These are phyloP conservation scores for Hypoxylon sp. DNA, from an alignment of 2,329 filamentous ascomycete species.

Conservation along the genomic window DNA sequence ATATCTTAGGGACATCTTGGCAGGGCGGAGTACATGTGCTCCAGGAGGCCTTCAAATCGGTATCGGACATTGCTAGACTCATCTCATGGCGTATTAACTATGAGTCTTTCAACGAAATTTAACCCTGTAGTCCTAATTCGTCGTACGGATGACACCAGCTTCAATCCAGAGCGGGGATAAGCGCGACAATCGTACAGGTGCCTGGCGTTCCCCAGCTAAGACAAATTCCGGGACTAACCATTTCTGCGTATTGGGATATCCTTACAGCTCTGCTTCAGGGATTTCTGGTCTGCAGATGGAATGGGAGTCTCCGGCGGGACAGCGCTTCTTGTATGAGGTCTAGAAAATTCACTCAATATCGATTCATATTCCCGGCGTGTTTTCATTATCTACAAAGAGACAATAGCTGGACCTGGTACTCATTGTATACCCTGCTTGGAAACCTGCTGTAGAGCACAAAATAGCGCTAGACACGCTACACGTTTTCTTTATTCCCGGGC, in stretches of 20 bases:
- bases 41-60: background rate
- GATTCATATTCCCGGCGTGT: background rate
- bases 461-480: slow-evolving; percentile 16
- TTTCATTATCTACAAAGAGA: background rate
- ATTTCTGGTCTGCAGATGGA: background rate
- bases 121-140: background rate
- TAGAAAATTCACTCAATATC: background rate
- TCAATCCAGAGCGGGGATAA: background rate
- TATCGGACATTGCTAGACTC: background rate
- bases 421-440: background rate
- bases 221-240: slow-evolving; percentile 7
- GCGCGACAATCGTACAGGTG: background rate
- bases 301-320: slow-evolving; percentile 2
- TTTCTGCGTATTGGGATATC: background rate
- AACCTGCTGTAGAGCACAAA: slow-evolving; percentile 1
- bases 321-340: background rate
- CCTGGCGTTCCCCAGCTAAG: background rate
- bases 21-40: slow-evolving; percentile 1
- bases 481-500: slow-evolving; percentile 6
- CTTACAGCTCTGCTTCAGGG: background rate
- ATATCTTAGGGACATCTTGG: slow-evolving; percentile 11
- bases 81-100: slow-evolving; percentile 10
- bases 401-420: background rate
- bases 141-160: slow-evolving; percentile 6
- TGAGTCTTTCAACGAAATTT: slow-evolving; percentile 1